Base-by-base conservation (phyloP, 164 flowering plant species). In the Nymphaea colorata region DNA sequence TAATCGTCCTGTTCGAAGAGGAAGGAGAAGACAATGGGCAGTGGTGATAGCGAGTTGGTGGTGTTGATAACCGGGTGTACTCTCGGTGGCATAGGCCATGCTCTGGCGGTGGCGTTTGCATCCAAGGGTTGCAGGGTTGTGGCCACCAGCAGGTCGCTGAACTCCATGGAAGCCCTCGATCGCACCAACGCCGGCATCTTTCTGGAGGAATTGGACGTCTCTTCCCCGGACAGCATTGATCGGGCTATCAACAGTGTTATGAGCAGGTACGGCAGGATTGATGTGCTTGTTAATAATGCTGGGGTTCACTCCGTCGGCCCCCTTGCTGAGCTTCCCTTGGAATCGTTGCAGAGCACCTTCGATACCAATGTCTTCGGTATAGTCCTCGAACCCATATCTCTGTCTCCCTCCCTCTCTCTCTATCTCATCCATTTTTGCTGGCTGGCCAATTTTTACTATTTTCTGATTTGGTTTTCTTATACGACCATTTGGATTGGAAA, bases 231-330 rank as follows among this genome's bases (percentile, higher is more conserved):
- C 51, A 91, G 91, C 69, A 83, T 91, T 18, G 59, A 71, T 0
- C 71, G 68, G 3, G 91, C 79, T 5, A 2, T 84, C 57, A 71
- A 79, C 3, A 72, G 67, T 57, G 87, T 80, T 8, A 18, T 87
- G 2, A 84, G 82, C 16, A 82, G 60, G 73, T 90, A 83, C 44
- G 94, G 96, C 3, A 76, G 84, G 36, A 73, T 94, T 41, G 99
- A 94, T 79, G 71, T 91, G 12, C 59, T 94, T 25, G 96, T 94
- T 11, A 94, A 94, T 51, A 94, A 94, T 64, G 99, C 99, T 25
- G 99, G 97, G 15, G 79, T 94, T 14, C 91, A 80, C 47, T 91
- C 96, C 66, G 76, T 94, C 25, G 97, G 89, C 4, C 99, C 99
- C 53, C 78, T 91, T 44, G 99, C 93, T 8, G 99, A 91, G 73